These are phyloP conservation scores for Lactifluus subvellereus DNA, from an alignment of 768 basidiomycete genomes.

Conservation along the genomic window DNA sequence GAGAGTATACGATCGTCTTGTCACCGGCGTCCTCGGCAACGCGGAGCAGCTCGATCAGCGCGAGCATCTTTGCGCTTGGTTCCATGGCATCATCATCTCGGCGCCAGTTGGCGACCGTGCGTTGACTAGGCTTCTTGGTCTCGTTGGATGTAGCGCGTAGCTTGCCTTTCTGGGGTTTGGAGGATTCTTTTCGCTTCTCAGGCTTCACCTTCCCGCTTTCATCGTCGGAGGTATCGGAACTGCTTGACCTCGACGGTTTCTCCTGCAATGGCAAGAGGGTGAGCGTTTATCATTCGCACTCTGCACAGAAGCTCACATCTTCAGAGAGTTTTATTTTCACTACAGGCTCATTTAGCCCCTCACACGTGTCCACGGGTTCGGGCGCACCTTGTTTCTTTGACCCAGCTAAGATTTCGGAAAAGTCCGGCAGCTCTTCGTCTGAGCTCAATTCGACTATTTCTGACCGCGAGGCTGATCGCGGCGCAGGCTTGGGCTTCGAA, in stretches of 20 bases:
- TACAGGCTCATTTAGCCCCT: not conserved
- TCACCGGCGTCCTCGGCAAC: slow-evolving; percentile 56
- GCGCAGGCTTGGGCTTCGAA: slow-evolving; percentile 22
- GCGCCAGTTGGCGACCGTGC: slow-evolving; percentile 47
- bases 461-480: slow-evolving; percentile 8
- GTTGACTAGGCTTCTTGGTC: slow-evolving; percentile 14
- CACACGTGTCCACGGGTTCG: not conserved
- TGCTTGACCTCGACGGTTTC: not conserved
- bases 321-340: not conserved
- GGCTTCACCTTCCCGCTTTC: not conserved
- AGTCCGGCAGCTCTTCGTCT: slow-evolving; percentile 49
- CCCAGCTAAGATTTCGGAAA: slow-evolving; percentile 36
- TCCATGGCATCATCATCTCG: slow-evolving; percentile 57
- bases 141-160: slow-evolving; percentile 28
- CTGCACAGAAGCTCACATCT: not conserved
- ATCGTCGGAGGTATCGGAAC: not conserved
- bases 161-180: slow-evolving; percentile 22
- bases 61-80: slow-evolving; percentile 63
- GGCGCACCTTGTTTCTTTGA: slow-evolving; percentile 11
- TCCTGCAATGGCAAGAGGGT: not conserved
- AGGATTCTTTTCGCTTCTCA: not conserved
- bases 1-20: slow-evolving; percentile 67
- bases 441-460: slow-evolving; percentile 26
- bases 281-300: not conserved
- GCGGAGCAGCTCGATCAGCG: slow-evolving; percentile 49